phyloP scores from a whole-genome alignment of 192 early-diverging fungal genomes.

The Kickxella alabastrina region DNA sequence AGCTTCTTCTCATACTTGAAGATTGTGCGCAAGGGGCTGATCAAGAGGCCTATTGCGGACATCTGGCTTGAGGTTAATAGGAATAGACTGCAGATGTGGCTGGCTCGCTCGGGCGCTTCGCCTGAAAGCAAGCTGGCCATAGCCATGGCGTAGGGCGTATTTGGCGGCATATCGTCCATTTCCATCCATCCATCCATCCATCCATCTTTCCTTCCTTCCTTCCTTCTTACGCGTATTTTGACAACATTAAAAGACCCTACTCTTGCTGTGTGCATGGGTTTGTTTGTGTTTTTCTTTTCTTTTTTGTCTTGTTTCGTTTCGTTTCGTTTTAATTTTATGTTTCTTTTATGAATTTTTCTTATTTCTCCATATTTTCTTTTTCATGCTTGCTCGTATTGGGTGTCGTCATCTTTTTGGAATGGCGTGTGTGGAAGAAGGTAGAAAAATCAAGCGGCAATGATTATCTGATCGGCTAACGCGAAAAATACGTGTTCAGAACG shows the following conservation, averaged over 20 bases:
- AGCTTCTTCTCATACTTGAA: slow-evolving; percentile 48
- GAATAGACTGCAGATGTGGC: slow-evolving; percentile 47
- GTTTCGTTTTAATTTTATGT: neutral
- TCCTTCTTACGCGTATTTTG: too few species aligned
- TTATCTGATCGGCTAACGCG: neutral
- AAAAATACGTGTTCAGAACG: neutral
- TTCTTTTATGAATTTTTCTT: neutral
- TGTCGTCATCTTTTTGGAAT: neutral
- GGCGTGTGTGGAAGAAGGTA: too few species aligned
- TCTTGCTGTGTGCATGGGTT: too few species aligned
- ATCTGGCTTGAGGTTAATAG: slow-evolving; percentile 50
- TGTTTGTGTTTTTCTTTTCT: too few species aligned
- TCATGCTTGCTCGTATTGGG: neutral
- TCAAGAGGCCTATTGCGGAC: slow-evolving; percentile 44
- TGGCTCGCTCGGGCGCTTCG: slow-evolving; percentile 40
- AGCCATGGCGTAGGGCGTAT: neutral
- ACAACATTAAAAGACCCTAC: too few species aligned
- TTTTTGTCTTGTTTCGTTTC: too few species aligned
- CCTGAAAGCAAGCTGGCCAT: slow-evolving; percentile 29
- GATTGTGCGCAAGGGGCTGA: slow-evolving; percentile 43
- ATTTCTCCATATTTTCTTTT: neutral
- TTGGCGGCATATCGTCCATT: neutral
- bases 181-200: too few species aligned
- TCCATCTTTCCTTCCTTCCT: too few species aligned
- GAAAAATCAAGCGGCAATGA: too few species aligned